phyloP scores from a whole-genome alignment of 345 rosid genomes.

The Rubroshorea leprosula region DNA sequence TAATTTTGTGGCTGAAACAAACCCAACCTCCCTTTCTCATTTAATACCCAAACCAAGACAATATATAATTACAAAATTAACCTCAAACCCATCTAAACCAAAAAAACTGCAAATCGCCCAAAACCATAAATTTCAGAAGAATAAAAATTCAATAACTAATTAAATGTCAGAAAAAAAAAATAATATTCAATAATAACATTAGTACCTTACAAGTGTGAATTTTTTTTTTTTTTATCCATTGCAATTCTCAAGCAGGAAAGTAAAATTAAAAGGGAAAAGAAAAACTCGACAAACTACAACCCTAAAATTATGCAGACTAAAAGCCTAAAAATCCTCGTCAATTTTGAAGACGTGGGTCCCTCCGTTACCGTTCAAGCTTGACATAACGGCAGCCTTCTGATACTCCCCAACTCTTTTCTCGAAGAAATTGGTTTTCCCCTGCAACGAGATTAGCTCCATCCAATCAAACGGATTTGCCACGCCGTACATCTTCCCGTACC shows the following conservation, averaged over 20 bases:
- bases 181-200: background rate
- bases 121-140: background rate
- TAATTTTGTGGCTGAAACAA: background rate
- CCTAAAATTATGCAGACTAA: no score
- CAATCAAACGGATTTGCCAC: constrained; percentile 59
- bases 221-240: no score
- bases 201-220: no score
- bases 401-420: constrained; percentile 68
- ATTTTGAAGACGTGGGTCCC: constrained; percentile 47
- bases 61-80: background rate
- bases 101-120: background rate
- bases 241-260: no score
- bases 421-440: constrained; percentile 72
- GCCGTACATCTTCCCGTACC: constrained; percentile 41
- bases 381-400: constrained; percentile 65
- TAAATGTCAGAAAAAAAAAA: background rate
- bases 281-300: no score
- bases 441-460: constrained; percentile 69
- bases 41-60: background rate
- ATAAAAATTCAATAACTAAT: background rate
- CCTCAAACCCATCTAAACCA: background rate
- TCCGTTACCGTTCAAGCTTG: constrained; percentile 43
- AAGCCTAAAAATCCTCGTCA: constrained; percentile 45
- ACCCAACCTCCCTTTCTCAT: background rate
- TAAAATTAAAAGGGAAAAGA: no score